Base-by-base conservation (phyloP, 352 stramenopile genomes). In the Phytophthora quininea region DNA sequence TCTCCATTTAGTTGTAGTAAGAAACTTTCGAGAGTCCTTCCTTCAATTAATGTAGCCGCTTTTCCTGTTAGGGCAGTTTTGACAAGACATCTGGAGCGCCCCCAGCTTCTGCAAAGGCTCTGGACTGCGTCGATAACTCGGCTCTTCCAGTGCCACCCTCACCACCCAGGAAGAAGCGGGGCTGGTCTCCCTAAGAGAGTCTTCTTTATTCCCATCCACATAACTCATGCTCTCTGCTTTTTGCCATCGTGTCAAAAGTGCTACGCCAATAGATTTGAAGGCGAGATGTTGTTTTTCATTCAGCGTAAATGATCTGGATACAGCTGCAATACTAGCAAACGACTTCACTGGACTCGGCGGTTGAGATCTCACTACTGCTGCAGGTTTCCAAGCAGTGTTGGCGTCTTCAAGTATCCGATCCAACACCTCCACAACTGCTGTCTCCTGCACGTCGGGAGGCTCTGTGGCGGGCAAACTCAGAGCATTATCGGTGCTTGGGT, bases 111-210 rank as follows among this genome's bases (percentile, higher is more conserved):
- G 10, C 58, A 65, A 3, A 65, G 43, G 0, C 35, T 19, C 9
- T 29, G 3, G 10, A 58, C 14, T 15, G 58, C 49, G 14, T 65
- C 58, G 10, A 59, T 54, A 3, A 58, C 58, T 2, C 58, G 31
- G 8, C 49, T 54, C 42, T 65, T 65, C 0, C 48, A n/a, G n/a
- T n/a, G n/a, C n/a, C n/a, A n/a, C n/a, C n/a, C n/a, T n/a, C n/a
- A n/a, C n/a, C n/a, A n/a, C 58, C 58, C 4, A 58, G 31, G 3
- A 65, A 65, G 3, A 64, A 32, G 1, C 50, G 57, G 9, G 47
- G 11, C 14, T 62, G 55, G 4, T 62, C 45, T 51, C 3, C 12
- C 31, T 6, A 4, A 56, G 12, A 12, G 9, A 4, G 4, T 30
- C 1, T 45, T 56, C 50, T n/a, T 46, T 19, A 56, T 7, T 56